Conservation (phyloP, 106 monocot species). For the Gastrodia elata region DNA sequence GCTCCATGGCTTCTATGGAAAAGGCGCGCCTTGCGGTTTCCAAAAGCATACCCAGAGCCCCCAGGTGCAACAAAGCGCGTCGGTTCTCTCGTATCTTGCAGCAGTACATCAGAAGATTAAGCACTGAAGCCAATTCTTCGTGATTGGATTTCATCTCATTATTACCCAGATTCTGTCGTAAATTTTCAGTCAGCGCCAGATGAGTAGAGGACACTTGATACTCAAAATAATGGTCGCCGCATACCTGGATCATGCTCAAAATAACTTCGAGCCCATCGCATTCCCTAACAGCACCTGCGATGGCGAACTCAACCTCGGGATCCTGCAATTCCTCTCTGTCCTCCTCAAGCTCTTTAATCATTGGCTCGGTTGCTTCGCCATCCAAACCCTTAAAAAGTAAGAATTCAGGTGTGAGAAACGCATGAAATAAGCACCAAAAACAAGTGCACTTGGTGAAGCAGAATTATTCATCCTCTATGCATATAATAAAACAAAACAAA, state of each 20-base stretch:
- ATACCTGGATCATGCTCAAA: constrained; percentile 88
- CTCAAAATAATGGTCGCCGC: neutral
- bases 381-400: constrained; percentile 64
- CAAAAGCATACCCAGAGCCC: constrained; percentile 79
- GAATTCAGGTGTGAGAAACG: neutral
- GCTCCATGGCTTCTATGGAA: constrained; percentile 89
- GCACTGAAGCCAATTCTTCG: constrained; percentile 78
- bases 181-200: neutral
- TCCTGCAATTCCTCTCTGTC: constrained; percentile 98
- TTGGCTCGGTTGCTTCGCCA: constrained; percentile 99
- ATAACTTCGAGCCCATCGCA: constrained; percentile 89
- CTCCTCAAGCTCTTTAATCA: constrained; percentile 99
- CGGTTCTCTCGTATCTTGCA: constrained; percentile 95
- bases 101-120: constrained; percentile 93
- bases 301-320: constrained; percentile 98
- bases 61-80: constrained; percentile 57
- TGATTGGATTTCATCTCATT: constrained; percentile 78
- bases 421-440: neutral
- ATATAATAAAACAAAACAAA: neutral
- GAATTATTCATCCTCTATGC: neutral
- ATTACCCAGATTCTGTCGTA: constrained; percentile 58
- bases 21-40: constrained; percentile 90
- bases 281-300: constrained; percentile 90
- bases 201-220: neutral
- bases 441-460: neutral